Base-by-base conservation (phyloP, 2,329 filamentous ascomycete genomes). In the Aspergillus uvarum region DNA sequence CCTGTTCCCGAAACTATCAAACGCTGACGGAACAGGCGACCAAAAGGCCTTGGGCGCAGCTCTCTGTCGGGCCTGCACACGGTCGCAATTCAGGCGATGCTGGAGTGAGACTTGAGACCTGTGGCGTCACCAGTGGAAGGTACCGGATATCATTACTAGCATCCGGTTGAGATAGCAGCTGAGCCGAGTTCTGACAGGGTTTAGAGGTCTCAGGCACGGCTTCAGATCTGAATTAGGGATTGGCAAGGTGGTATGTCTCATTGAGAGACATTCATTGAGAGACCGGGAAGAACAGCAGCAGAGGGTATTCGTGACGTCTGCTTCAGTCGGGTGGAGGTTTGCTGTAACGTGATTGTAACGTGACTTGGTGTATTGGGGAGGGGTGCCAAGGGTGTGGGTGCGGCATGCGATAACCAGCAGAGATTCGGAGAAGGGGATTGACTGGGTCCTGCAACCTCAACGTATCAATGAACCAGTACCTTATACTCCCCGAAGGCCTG, bases 161-260 rank as follows among this genome's bases (percentile, higher is more conserved):
- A 22, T 42, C 26, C 31, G 22, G 2, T 22, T 26, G 47, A 21
- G 44, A 47, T 35, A 35, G 22, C 52, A 50, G 55, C 38, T 44
- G 26, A 52, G 22, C 32, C 14, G 26, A 29, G 26, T 31, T 5
- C 50, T 59, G 38, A 42, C 32, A n/a, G 44, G 52, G 24, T 38
- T 54, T 22, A 51, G 47, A 47, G 42, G 32, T 38, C 14, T 56
- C 24, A 51, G 38, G 38, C 31, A 19, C 47, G 19, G 6, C 35
- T 19, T 58, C 21, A 48, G 57, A 50, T n/a, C 47, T 12, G 38
- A 58, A 56, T 38, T 11, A 22, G 51, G 53, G 10, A 54, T 48
- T 63, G 47, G 26, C 47, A 59, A 51, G 62, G 65, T 64, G 50
- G 62, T 61, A 65, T 65, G 63, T 61, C 56, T 54, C 56, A 63